Evolutionary conservation across 2,329 filamentous ascomycete genomes (phyloP), one percentile per base, ranked within the genome.

Genomic region (Cordyceps fumosorosea): DNA sequence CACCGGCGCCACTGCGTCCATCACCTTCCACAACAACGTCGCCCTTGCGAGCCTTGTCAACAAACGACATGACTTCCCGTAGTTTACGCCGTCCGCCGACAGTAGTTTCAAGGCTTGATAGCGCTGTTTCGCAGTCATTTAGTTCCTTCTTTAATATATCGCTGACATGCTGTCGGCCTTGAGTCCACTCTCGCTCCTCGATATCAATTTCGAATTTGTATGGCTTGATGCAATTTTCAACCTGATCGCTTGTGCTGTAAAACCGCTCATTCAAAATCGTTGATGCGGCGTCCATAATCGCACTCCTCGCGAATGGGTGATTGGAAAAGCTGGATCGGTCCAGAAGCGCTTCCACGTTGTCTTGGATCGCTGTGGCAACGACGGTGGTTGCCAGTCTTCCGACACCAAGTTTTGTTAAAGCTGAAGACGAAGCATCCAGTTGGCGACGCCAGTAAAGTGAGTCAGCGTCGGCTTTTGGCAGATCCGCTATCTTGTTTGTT

Each of bases 141-240:
- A 99, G 80, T 73, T 99, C 95, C 56, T 89, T 87, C 74, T 96
- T 96, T n/a, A 99, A 78, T 1, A 95, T 87, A 10, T 80, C 82
- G 45, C 86, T 83, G 1, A 93, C 88, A 68, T 96, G 95, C 52
- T 96, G 92, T 57, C 93, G 83, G 0, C 92, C 93, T 64, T 89
- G 86, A 3, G 81, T 75, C 95, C 95, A 99, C 73, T 99, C 96
- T 8, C 86, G 81, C 45, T 93, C 90, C 70, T 96, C 91, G 51
- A 99, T 87, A 69, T 99, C 95, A 63, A 99, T 96, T 65, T 97
- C 92, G 68, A 93, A 98, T 73, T 99, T 99, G 80, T 93, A 99
- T 0, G 96, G 95, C 75, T 99, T 99, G 76, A 99, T 96, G 72
- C 93, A 99, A 72, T 98, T 98, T 75, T 99, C 95, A 1, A 99